Evolutionary conservation across 495 filamentous ascomycete genomes (phyloP), one percentile per base, ranked within the genome.

Genomic region (Daldinia vernicosa): DNA sequence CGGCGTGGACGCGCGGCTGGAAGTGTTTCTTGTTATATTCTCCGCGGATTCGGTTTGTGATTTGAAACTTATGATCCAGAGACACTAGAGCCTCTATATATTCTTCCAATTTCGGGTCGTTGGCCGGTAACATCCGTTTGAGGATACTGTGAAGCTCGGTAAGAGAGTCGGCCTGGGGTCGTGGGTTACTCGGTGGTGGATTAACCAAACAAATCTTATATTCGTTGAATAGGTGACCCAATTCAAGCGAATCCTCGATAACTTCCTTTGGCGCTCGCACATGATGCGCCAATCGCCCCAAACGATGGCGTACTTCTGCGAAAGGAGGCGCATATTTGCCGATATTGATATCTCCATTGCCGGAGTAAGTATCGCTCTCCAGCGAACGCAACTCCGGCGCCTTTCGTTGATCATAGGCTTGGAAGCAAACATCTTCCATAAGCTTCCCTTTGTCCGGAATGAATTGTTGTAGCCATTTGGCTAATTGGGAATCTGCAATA

Each of bases 1-100:
- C 77, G 11, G 78, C 79, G 52, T 82, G 79, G 3, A 82, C 75
- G 19, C 71, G 67, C 6, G 77, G 76, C 33, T 65, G 24, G 14
- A 67, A 60, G 14, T 45, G 35, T 3, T 52, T 56, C 1, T 60
- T 47, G n/a, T 67, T 26, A 28, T 82, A 87, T 61, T 84, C 12
- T 22, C 55, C 4, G 5, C 26, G 64, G 83, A 71, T 52, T 83
- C 27, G n/a, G 15, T 45, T 11, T 8, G 52, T 40, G 22, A 72
- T 68, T 1, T 60, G 6, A n/a, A 56, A 65, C 26, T 64, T 63
- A n/a, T 26, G 60, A 43, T 72, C 58, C 35, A 72, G 52, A 22
- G 14, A 22, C 12, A n/a, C 15, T 12, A 65, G 24, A 45, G 30
- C 30, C 27, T 69, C 56, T 17, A 4, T 28, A 57, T 73, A 69